Percentiles rank a stretch among this genome's conserved stretches.
Conservation (phyloP, 2,329 filamentous ascomycete species). For the Neopestalotiopsis clavispora region DNA sequence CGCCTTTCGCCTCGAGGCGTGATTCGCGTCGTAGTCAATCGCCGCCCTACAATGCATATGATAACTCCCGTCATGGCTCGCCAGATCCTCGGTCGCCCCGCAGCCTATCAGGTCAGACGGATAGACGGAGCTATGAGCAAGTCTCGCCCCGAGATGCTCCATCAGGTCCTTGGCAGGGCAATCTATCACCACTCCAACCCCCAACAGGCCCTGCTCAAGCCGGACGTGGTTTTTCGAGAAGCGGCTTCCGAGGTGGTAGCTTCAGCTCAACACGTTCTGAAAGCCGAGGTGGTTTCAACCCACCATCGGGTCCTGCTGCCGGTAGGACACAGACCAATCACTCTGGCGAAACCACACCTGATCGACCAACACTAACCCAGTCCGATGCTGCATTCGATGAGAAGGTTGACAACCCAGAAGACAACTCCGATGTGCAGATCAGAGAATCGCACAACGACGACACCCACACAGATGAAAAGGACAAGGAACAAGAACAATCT, state of each 20-base stretch:
- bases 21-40: constrained; percentile 49
- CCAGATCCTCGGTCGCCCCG: constrained; percentile 67
- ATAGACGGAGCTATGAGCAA: constrained; percentile 52
- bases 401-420: constrained; percentile 19
- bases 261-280: constrained; percentile 55
- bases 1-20: constrained; percentile 41
- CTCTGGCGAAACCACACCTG: constrained; percentile 38
- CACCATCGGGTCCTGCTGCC: constrained; percentile 21
- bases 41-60: constrained; percentile 61
- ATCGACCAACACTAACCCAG: constrained; percentile 30
- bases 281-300: constrained; percentile 49
- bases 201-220: constrained; percentile 63
- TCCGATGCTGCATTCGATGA: constrained; percentile 29
- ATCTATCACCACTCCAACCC: constrained; percentile 59
- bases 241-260: constrained; percentile 63
- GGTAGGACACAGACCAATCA: constrained; percentile 31
- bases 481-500: constrained; percentile 58
- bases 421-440: neutral
- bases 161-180: constrained; percentile 60
- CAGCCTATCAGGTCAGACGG: constrained; percentile 53
- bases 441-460: constrained; percentile 51
- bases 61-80: constrained; percentile 61
- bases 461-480: constrained; percentile 53
- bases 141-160: constrained; percentile 49
- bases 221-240: constrained; percentile 51